These are phyloP conservation scores for Leucaena leucocephala DNA, from an alignment of 306 rosid species.

Conservation along the genomic window DNA sequence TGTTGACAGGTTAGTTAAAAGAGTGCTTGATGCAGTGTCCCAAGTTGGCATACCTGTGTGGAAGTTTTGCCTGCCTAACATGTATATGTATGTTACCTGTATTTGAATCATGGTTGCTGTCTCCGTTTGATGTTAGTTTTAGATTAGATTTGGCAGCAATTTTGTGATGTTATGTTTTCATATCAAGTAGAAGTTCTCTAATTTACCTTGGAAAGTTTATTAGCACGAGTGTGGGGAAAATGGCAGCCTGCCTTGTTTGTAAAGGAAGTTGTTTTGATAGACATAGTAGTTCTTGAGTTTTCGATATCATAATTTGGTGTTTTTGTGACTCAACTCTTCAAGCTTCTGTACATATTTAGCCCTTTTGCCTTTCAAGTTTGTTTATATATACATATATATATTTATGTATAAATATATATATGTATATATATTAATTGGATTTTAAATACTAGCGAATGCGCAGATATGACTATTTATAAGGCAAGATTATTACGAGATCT, in stretches of 20 bases:
- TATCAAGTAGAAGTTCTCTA: slow-evolving; percentile 33
- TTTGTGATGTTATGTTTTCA: slow-evolving; percentile 34
- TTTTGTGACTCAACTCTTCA: slow-evolving; percentile 3
- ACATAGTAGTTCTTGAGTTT: slow-evolving; percentile 6
- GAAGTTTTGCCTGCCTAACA: slow-evolving; percentile 41
- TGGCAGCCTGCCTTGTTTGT: slow-evolving; percentile 33
- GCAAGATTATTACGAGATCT: too few species aligned
- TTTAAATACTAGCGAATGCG: too few species aligned
- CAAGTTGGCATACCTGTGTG: slow-evolving; percentile 13
- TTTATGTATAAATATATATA: too few species aligned
- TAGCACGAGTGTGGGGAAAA: slow-evolving; percentile 15
- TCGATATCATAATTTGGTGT: slow-evolving; percentile 3
- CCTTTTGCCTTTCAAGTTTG: neutral
- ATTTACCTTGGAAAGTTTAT: slow-evolving; percentile 11
- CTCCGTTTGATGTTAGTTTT: slow-evolving; percentile 35
- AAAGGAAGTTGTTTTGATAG: slow-evolving; percentile 35
- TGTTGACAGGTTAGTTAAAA: slow-evolving; percentile 8
- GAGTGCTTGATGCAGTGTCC: slow-evolving; percentile 38
- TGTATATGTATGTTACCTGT: slow-evolving; percentile 39
- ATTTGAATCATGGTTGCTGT: slow-evolving; percentile 29
- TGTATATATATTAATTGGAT: too few species aligned
- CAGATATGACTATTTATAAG: too few species aligned
- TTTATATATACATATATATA: too few species aligned
- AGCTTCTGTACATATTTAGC: neutral
- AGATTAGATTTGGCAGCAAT: slow-evolving; percentile 39